A percentile compares a stretch with the other conserved stretches of the same genome.
These are phyloP conservation scores for Candida methanosorbosa DNA, from an alignment of 805 yeast species.

Conservation along the genomic window DNA sequence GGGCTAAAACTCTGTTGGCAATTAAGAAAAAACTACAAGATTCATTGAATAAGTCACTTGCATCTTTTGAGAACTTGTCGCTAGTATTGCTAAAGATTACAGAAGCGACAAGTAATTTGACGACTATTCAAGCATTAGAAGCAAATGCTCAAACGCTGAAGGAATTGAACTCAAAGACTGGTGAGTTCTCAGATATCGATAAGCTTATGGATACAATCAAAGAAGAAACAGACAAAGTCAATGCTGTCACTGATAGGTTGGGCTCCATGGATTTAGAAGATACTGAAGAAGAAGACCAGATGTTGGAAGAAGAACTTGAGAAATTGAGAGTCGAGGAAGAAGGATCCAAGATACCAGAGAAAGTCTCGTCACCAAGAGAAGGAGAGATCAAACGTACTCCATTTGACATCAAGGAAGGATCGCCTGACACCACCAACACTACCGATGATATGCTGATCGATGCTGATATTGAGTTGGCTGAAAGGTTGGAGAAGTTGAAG, in stretches of 20 bases:
- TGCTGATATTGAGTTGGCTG: too few species aligned
- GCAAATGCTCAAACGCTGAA: constrained; percentile 15
- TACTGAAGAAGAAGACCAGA: constrained; percentile 9
- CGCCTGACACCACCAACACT: too few species aligned
- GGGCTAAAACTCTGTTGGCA: constrained; percentile 17
- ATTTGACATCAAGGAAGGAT: too few species aligned
- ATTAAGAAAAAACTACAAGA: constrained; percentile 12
- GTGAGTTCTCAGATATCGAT: constrained; percentile 9
- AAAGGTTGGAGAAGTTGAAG: too few species aligned
- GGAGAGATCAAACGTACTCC: too few species aligned
- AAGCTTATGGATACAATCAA: constrained; percentile 11
- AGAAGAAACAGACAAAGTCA: constrained; percentile 10
- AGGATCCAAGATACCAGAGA: too few species aligned
- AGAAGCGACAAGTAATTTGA: constrained; percentile 16
- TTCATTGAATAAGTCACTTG: constrained; percentile 12
- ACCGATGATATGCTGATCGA: too few species aligned
- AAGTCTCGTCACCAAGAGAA: too few species aligned
- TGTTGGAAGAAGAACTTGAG: constrained; percentile 15
- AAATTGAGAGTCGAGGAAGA: constrained; percentile 5
- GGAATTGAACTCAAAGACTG: constrained; percentile 14
- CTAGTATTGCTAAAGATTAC: constrained; percentile 15
- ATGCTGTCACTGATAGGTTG: constrained; percentile 10
- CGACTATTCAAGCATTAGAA: constrained; percentile 15
- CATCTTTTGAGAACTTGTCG: constrained; percentile 15
- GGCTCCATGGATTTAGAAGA: constrained; percentile 3